phyloP scores from a whole-genome alignment of 495 filamentous ascomycete species.

The Daldinia bambusicola region DNA sequence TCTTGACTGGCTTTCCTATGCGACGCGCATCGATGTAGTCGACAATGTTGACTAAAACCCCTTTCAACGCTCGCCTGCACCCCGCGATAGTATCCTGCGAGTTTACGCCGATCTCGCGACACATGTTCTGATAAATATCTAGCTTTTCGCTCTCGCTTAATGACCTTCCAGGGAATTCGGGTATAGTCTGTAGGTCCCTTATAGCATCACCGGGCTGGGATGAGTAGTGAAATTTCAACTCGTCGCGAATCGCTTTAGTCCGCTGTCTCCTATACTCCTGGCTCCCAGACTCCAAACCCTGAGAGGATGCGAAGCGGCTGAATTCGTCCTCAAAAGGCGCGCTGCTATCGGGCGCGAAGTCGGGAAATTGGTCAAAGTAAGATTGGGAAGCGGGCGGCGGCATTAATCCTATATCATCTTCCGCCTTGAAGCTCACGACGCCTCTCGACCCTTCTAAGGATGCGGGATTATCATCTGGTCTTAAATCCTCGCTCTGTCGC shows the following conservation, averaged over 20 bases:
- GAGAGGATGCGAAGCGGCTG: constrained; percentile 50
- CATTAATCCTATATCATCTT: constrained; percentile 23
- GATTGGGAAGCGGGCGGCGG: constrained; percentile 47
- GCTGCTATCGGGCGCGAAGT: constrained; percentile 47
- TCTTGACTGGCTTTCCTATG: constrained; percentile 37
- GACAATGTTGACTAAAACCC: constrained; percentile 61
- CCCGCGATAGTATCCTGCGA: constrained; percentile 29
- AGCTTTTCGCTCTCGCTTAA: constrained; percentile 30
- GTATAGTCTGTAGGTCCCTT: constrained; percentile 8
- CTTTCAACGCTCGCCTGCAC: constrained; percentile 49
- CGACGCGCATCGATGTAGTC: constrained; percentile 61
- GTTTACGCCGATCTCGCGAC: constrained; percentile 39
- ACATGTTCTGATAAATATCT: constrained; percentile 47
- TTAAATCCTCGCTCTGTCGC: not conserved
- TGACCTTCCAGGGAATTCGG: constrained; percentile 17
- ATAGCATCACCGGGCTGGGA: constrained; percentile 27
- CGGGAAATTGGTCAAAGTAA: constrained; percentile 48
- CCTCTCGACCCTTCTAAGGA: not conserved
- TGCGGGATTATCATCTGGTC: not conserved
- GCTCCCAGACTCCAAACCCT: constrained; percentile 47
- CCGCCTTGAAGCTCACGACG: constrained; percentile 6
- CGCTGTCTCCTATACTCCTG: constrained; percentile 48
- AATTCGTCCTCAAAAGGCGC: constrained; percentile 53
- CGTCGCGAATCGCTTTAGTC: constrained; percentile 48
- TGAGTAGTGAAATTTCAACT: constrained; percentile 49